Evolutionary conservation across 75 land plant species (phyloP).

Genomic region (Picea glauca): DNA sequence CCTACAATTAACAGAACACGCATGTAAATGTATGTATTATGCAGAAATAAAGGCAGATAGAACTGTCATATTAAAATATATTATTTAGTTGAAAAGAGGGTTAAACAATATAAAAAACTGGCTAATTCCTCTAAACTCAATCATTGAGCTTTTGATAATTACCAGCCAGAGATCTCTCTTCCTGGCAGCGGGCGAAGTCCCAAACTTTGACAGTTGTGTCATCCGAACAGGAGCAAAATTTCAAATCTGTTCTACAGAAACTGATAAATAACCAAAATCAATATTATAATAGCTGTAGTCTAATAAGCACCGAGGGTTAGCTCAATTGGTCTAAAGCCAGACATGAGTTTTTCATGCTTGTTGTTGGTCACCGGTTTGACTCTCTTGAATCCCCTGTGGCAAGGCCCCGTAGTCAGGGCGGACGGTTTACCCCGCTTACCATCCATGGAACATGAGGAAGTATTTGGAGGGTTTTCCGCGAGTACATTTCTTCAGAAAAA

Average conservation of each 20-base stretch:
- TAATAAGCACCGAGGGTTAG: background rate
- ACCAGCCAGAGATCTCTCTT: conserved; percentile 94
- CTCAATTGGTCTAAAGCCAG: no score
- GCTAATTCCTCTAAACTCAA: background rate
- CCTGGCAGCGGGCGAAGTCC: conserved; percentile 99
- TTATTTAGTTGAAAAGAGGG: background rate
- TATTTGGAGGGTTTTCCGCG: no score
- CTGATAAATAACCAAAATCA: conserved; percentile 32
- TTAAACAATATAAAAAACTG: background rate
- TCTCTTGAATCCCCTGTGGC: no score
- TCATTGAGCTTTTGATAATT: conserved; percentile 20
- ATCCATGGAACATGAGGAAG: no score
- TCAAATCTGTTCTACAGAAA: conserved; percentile 92
- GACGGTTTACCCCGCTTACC: no score
- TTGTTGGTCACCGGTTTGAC: no score
- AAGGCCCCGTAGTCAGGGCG: no score
- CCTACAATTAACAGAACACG: background rate
- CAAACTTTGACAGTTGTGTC: conserved; percentile 97
- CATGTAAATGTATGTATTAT: background rate
- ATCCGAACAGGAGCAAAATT: conserved; percentile 99
- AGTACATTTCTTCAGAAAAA: no score
- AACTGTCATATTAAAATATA: background rate
- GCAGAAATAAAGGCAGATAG: background rate
- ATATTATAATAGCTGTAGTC: background rate
- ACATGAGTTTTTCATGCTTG: no score